Base-by-base conservation (phyloP, 495 filamentous ascomycete genomes). In the Echria macrotheca region DNA sequence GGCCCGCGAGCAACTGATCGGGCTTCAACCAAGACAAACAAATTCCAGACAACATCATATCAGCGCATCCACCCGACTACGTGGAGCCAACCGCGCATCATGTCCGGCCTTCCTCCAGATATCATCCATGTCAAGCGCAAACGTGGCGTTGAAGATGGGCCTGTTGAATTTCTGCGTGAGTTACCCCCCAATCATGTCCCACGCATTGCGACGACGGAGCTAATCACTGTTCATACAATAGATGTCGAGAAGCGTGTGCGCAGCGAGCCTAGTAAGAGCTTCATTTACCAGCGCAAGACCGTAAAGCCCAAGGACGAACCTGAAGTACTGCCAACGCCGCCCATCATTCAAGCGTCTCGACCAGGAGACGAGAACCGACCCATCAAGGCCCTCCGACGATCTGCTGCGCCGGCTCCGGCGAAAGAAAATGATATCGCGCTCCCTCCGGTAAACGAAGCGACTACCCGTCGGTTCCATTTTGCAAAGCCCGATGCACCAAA, bases 111-210 rank as follows among this genome's bases (percentile, higher is more conserved):
- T n/a, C 75, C 77, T 8, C 77, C 77, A 8, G 60, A 68, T 37
- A 61, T 66, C 9, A 74, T 80, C 62, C 69, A 69, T 22, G 68
- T 80, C 45, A 80, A 80, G 69, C 70, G 77, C 55, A 80, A 77
- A 60, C 66, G 66, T 49, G 69, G 66, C 21, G 68, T 59, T 9
- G 76, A 78, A 22, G 76, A 78, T 12, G 57, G 58, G 5, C 73
- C 76, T 11, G 69, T 79, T 39, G 71, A 75, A 19, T 74, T 73
- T 35, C 72, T 80, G 7, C 69, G 76, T 79, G 49, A 53, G 70
- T 61, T 22, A 53, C 48, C 48, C 15, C 32, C 31, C 28, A 6
- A 17, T 0, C 45, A 9, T 5, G 15, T 1, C 12, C 9, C 12
- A 14, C n/a, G n/a, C n/a, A n/a, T n/a, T n/a, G n/a, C n/a, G n/a